Conservation (phyloP, 2,329 filamentous ascomycete genomes). For the Dactylellina haptotyla region DNA sequence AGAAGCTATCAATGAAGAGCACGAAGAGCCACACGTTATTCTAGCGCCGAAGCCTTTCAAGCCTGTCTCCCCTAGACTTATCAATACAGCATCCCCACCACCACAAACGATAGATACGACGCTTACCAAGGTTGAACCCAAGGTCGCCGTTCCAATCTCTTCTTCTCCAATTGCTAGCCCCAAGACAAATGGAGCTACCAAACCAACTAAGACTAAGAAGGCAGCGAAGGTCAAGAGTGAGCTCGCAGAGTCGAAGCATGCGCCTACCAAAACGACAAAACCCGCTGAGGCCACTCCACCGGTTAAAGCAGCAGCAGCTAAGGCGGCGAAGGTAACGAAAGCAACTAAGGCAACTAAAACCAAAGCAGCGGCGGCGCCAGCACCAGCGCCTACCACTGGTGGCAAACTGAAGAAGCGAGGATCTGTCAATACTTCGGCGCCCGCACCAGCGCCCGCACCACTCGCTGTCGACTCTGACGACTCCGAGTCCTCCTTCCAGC, state of each 20-base stretch:
- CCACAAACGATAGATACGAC: background rate
- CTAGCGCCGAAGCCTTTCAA: conserved; percentile 47
- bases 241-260: conserved; percentile 33
- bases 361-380: background rate
- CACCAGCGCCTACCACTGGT: conserved; percentile 4
- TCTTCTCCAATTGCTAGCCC: background rate
- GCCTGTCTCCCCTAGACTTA: conserved; percentile 35
- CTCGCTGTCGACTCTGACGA: conserved; percentile 35
- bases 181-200: conserved; percentile 26
- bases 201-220: conserved; percentile 22
- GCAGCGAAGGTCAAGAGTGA: conserved; percentile 13
- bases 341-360: background rate
- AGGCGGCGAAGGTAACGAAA: background rate
- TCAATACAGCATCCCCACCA: conserved; percentile 26
- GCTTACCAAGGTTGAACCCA: background rate
- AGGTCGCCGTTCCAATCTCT: background rate
- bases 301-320: background rate
- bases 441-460: background rate
- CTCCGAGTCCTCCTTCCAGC: conserved; percentile 49
- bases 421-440: conserved; percentile 8
- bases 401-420: conserved; percentile 37
- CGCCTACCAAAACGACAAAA: conserved; percentile 22
- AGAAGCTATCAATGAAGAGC: conserved; percentile 23
- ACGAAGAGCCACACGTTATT: conserved; percentile 10
- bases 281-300: background rate